Percentiles rank a stretch among this genome's conserved stretches.
These are phyloP conservation scores for Geranomyces variabilis DNA, from an alignment of 192 early-diverging fungal genomes.

Conservation along the genomic window DNA sequence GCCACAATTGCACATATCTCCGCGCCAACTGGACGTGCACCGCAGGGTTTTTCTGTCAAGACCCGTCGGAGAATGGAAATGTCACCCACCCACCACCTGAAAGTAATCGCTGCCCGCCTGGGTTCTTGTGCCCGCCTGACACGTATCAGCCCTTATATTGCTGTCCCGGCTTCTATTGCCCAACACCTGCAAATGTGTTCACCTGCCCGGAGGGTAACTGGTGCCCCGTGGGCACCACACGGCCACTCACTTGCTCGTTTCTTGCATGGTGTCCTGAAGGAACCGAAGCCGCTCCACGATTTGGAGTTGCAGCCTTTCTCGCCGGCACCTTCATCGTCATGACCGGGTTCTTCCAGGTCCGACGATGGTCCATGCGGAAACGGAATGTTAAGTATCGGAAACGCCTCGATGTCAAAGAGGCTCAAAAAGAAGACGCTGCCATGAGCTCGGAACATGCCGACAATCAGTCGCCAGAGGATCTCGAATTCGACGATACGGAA, in stretches of 20 bases:
- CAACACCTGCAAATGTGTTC: conserved; percentile 43
- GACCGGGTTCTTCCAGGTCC: conserved; percentile 17
- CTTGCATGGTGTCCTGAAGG: conserved; percentile 41
- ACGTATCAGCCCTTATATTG: conserved; percentile 66
- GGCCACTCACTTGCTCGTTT: conserved; percentile 30
- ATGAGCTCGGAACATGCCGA: too few species aligned
- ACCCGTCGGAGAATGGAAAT: conserved; percentile 3
- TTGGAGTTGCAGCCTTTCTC: conserved; percentile 30
- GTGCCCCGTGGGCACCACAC: conserved; percentile 55
- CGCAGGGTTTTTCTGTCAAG: conserved; percentile 24
- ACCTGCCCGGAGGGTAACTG: conserved; percentile 58
- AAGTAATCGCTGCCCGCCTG: conserved; percentile 33
- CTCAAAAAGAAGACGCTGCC: not conserved
- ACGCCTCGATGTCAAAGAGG: conserved; percentile 10
- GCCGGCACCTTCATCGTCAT: conserved; percentile 26
- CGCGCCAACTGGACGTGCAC: conserved; percentile 31
- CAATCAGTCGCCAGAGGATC: too few species aligned
- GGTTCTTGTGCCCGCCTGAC: conserved; percentile 57
- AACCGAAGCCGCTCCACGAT: conserved; percentile 15
- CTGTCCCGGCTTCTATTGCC: conserved; percentile 61
- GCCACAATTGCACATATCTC: conserved; percentile 4
- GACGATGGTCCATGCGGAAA: conserved; percentile 7
- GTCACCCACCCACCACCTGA: not conserved
- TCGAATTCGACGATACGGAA: not conserved
- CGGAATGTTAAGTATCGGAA: conserved; percentile 23